Evolutionary conservation across 106 monocot genomes (phyloP), one percentile per base, ranked within the genome.

Genomic region (Posidonia australis): DNA sequence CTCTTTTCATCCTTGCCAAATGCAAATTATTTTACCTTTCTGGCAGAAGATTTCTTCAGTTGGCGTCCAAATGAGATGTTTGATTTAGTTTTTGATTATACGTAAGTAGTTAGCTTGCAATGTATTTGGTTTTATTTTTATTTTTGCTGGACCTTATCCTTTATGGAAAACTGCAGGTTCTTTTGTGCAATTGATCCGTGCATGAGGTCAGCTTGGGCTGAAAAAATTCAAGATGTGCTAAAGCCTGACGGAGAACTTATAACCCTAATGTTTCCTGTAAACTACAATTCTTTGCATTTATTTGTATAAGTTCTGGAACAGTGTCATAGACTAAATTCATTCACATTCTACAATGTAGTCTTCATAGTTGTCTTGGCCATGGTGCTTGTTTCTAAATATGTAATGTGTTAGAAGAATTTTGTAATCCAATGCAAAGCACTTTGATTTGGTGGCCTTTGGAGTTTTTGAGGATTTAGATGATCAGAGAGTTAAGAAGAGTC

Each of bases 231-330:
- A 32, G 77, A 82, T 36, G 24, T 89, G 53, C 59, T 93, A 57
- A 89, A 86, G 65, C 89, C 79, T 30, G 79, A 83, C 71, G 93
- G 89, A 74, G 89, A 89, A 58, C 83, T 89, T 67, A 80, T 93
- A 48, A 86, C 93, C 22, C 77, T 93, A 22, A 89, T 93, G 52
- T 86, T 62, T 80, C 65, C 82, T 66, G 89, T 89, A 63, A n/a
- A 27, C 14, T 14, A 36, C 21, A 64, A 9, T 20, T 13, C 17
- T 64, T 64, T 14, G 21, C 0, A 41, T 17, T 9, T 17, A 29
- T 59, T 6, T 59, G 26, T 3, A 6, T 24, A 57, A 57, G 10
- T 57, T 57, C 14, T 49, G n/a, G 48, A 53, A 53, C 22, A 53
- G 1, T 53, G n/a, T 53, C 22, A 1, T 11, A 3, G 48, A 17